Base-by-base conservation (phyloP, 805 yeast genomes). In the Lipomyces kockii region DNA sequence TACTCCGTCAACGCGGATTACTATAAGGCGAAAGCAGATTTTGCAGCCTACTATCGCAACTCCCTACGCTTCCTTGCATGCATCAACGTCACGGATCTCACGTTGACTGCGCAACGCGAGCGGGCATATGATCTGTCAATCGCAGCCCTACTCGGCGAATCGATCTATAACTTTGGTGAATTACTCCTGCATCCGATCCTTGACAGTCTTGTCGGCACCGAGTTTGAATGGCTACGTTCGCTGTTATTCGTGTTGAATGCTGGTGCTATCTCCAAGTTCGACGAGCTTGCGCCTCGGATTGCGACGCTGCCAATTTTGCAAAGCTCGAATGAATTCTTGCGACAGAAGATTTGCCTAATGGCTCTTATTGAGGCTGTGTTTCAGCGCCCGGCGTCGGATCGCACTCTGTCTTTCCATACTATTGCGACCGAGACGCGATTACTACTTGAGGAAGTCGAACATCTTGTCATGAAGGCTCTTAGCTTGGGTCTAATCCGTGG, bases 141-240 rank as follows among this genome's bases (percentile, higher is more conserved):
- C 58, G 88, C 97, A 39, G 98, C 98, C 0, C 81, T 95, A 67
- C 83, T 94, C 73, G 98, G 98, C 60, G 97, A 92, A 76, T 88
- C 86, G 75, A 91, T 94, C 73, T 95, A 92, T 82, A 95, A 94
- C 80, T 95, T 95, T 79, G 98, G 98, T 61, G 99, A 95, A 80
- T 85, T 95, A 70, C 84, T 95, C 68, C 87, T 92, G 77, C 98
- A 94, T 79, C 97, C 95, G 56, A 87, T 94, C 58, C 84, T 92
- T 78, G 76, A 81, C 54, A 78, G 82, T 52, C 83, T 89, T 54
- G 80, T 80, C 34, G 83, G 80, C 62, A 78, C 85, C 53, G 81
- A 81, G 57, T 85, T 85, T 77, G 78, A 80, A 49, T 92, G 97
- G 97, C 81, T 95, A 69, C 85, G 87, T 70, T 85, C 88, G 60